phyloP scores from a whole-genome alignment of 306 rosid genomes.

The Cicer arietinum region DNA sequence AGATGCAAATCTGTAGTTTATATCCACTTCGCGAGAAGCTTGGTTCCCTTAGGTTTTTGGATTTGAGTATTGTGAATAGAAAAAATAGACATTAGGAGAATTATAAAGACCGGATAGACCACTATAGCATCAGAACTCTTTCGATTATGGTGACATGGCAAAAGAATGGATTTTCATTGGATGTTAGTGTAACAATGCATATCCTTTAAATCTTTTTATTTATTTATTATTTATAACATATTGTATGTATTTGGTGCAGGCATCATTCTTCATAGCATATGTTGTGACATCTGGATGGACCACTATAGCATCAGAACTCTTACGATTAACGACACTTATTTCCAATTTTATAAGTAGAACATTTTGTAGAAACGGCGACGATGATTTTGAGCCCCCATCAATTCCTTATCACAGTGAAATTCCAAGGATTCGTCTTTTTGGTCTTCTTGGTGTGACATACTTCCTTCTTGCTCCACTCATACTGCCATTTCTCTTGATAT shows the following conservation, averaged over 20 bases:
- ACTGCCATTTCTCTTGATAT: slow-evolving; percentile 86
- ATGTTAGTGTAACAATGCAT: neutral
- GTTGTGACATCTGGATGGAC: slow-evolving; percentile 74
- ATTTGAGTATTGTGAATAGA: too few species aligned
- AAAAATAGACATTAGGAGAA: too few species aligned
- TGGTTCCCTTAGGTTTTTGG: too few species aligned
- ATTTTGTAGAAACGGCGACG: slow-evolving; percentile 41
- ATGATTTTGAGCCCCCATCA: slow-evolving; percentile 68
- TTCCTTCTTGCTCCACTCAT: slow-evolving; percentile 91
- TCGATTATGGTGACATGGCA: slow-evolving; percentile 38
- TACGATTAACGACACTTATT: slow-evolving; percentile 57
- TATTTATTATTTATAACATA: neutral
- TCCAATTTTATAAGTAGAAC: slow-evolving; percentile 48
- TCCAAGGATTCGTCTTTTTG: slow-evolving; percentile 76
- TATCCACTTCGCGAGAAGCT: too few species aligned
- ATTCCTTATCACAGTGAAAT: slow-evolving; percentile 66
- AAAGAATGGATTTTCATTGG: neutral
- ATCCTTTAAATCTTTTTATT: neutral
- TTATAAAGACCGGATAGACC: slow-evolving; percentile 56
- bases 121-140: slow-evolving; percentile 66
- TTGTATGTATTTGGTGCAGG: slow-evolving; percentile 61
- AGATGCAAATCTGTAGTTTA: neutral
- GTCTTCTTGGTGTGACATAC: slow-evolving; percentile 89
- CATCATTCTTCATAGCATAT: slow-evolving; percentile 84
- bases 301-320: slow-evolving; percentile 66